Evolutionary conservation across 73 alveolate species (phyloP), one percentile per base, ranked within the genome.

Genomic region (Paraurostyla sp.): DNA sequence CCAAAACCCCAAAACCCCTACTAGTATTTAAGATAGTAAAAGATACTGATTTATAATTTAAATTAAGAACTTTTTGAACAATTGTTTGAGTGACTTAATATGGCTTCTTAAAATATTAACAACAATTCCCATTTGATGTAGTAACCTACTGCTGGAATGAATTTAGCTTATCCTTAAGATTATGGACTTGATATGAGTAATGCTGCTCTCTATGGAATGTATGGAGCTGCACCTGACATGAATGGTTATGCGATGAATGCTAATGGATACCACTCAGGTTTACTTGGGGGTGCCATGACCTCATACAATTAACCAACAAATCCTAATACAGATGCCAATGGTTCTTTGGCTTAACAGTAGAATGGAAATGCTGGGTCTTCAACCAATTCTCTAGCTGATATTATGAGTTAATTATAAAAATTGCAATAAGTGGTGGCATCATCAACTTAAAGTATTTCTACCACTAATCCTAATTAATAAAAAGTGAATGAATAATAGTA

Each of bases 401-500:
- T 60, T 3, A 9, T 60, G 49, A 60, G 78, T 60, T 60, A 60
- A 16, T 33, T 60, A 27, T 60, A 18, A 9, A 27, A 60, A 60
- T 23, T 60, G 4, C 23, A 60, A 60, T 33, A 60, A 33, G 32
- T 60, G 3, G 78, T 60, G 50, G 78, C 52, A 3, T 9, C 52
- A 45, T 30, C 78, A 3, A 60, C 78, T 3, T 11, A 45, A 60
- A 11, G 32, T 6, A 6, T 11, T 25, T 4, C 52, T 6, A 6
- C 50, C 3, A 9, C n/a, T 9, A 33, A 30, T 60, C 29, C n/a
- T 6, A 27, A 18, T 18, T 25, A 60, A 60, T 15, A 7, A 15
- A 60, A 29, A 60, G 78, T 60, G 50, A 60, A 60, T 60, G 78
- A 60, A 60, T 60, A 60, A 50, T 60, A 60, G 78, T 60, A 56